A percentile compares a stretch with the other conserved stretches of the same genome.
These are phyloP conservation scores for Cyclanthera cordifolia DNA, from an alignment of 306 rosid species.

Conservation along the genomic window DNA sequence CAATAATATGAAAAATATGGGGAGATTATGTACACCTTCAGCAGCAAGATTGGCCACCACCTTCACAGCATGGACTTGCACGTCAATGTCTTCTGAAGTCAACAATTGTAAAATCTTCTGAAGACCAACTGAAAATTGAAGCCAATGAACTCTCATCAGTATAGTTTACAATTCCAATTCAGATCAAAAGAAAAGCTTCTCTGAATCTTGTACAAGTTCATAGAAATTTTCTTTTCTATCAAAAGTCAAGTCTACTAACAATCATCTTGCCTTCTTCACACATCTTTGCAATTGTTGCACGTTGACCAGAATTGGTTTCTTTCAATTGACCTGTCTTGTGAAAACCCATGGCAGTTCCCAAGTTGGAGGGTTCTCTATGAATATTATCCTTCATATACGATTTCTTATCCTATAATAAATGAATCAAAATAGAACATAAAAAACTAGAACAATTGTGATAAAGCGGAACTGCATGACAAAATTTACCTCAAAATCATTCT, in stretches of 20 bases:
- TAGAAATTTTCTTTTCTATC: not conserved
- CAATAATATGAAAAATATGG: not conserved
- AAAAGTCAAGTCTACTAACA: not conserved
- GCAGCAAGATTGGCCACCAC: conserved; percentile 78
- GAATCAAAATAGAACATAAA: not conserved
- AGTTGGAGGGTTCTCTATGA: conserved; percentile 20
- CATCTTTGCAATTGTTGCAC: conserved; percentile 54
- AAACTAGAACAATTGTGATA: not conserved
- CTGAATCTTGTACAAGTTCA: not conserved
- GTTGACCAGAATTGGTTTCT: conserved; percentile 38
- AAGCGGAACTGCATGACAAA: not conserved
- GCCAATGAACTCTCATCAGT: conserved; percentile 12
- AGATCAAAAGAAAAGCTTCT: not conserved
- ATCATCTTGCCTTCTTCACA: conserved; percentile 54
- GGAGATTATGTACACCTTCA: conserved; percentile 37
- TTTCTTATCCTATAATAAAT: conserved; percentile 31
- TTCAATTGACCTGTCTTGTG: conserved; percentile 25
- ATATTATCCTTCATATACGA: conserved; percentile 28
- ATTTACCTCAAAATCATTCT: conserved; percentile 37
- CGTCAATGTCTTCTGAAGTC: conserved; percentile 41
- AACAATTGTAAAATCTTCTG: conserved; percentile 46
- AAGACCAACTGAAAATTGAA: conserved; percentile 43
- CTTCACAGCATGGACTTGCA: conserved; percentile 62
- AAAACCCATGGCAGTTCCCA: conserved; percentile 24
- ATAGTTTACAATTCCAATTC: conserved; percentile 11